Conservation (phyloP, 1,284 basidiomycete species). For the Phylloporus sp. region DNA sequence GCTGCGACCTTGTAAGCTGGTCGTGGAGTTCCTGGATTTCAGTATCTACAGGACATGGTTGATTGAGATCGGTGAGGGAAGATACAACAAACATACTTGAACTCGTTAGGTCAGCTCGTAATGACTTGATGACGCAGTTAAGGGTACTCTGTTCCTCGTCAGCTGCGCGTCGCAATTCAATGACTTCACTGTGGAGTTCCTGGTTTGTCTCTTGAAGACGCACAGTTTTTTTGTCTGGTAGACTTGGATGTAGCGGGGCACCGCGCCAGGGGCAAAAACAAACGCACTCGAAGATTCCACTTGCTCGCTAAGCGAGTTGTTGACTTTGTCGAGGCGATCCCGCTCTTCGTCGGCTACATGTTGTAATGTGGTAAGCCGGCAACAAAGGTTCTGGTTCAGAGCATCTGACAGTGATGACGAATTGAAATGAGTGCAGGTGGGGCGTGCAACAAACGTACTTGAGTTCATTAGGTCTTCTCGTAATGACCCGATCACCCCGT, state of each 20-base stretch:
- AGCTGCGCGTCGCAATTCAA: neutral
- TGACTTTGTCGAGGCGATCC: neutral
- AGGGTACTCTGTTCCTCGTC: neutral
- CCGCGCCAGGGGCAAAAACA: neutral
- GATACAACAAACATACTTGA: no score
- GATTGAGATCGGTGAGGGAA: no score
- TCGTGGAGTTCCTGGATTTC: no score
- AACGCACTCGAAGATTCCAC: neutral
- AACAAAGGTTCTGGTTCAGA: neutral
- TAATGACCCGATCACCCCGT: no score
- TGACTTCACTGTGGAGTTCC: neutral
- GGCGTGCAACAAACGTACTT: no score
- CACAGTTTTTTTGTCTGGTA: neutral
- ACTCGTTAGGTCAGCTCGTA: neutral
- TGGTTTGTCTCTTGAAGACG: neutral
- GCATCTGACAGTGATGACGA: no score
- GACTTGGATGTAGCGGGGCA: neutral
- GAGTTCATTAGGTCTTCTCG: no score
- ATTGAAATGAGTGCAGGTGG: no score
- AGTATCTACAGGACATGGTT: no score
- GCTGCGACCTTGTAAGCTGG: no score
- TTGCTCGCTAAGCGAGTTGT: neutral
- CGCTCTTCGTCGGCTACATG: neutral
- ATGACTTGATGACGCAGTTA: neutral
- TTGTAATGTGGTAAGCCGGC: neutral